Conservation (phyloP, 2,329 filamentous ascomycete genomes). For the Alternaria panax region DNA sequence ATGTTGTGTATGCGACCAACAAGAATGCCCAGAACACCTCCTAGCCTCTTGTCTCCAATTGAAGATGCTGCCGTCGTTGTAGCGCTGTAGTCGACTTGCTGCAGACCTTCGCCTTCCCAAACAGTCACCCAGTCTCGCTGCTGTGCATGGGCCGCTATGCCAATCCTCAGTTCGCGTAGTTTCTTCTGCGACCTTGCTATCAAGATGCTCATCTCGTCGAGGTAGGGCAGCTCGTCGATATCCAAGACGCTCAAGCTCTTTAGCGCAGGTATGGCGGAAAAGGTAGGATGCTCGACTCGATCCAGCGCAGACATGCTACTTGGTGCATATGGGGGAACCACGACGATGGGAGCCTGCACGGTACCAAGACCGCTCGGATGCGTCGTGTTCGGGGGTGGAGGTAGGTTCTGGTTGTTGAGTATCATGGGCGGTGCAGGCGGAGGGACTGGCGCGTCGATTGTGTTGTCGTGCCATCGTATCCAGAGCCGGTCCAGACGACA, state of each 20-base stretch:
- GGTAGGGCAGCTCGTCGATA: constrained; percentile 81
- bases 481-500: constrained; percentile 77
- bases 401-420: constrained; percentile 47
- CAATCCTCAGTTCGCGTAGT: constrained; percentile 75
- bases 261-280: constrained; percentile 77
- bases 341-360: constrained; percentile 42
- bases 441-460: constrained; percentile 51
- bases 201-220: constrained; percentile 82
- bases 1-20: constrained; percentile 72
- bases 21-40: constrained; percentile 72
- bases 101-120: constrained; percentile 68
- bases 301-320: constrained; percentile 48
- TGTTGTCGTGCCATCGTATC: constrained; percentile 85
- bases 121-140: constrained; percentile 64
- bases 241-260: constrained; percentile 79
- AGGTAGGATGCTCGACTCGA: constrained; percentile 78
- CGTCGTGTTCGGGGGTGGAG: constrained; percentile 49
- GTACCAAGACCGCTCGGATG: constrained; percentile 46
- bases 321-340: constrained; percentile 39
- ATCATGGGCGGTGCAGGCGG: constrained; percentile 49
- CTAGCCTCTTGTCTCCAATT: constrained; percentile 69
- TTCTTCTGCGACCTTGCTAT: constrained; percentile 73
- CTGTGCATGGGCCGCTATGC: constrained; percentile 67
- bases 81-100: constrained; percentile 69
- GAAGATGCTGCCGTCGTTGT: constrained; percentile 59